Base-by-base conservation (phyloP, 768 basidiomycete species). In the Lactarius hatsudake region DNA sequence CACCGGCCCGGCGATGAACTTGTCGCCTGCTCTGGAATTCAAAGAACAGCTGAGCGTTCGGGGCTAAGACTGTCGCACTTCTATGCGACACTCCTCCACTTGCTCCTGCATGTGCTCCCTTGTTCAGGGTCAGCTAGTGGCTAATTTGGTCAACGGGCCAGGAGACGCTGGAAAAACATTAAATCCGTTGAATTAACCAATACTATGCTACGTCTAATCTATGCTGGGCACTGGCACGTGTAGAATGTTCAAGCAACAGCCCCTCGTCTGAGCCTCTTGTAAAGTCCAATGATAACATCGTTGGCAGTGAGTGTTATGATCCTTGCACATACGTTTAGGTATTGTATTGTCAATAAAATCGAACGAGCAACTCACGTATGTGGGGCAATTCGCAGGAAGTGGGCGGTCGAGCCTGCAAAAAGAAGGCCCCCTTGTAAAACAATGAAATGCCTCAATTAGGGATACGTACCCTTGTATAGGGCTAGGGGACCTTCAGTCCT, bases 301-400 rank as follows among this genome's bases (percentile, higher is more conserved):
- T 96, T 94, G 64, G 89, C 86, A 2, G 94, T 96, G 56, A 98
- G 81, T 1, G 96, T 98, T 67, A 97, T 86, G 70, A 98, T 93
- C 59, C 91, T 94, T 71, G 18, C 26, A 40, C 40, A 28, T 23
- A 51, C 15, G 38, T 70, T 36, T 66, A 45, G 53, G 13, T 15
- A 30, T 34, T 9, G 32, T 32, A 32, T 42, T 6, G 32, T 43
- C 13, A 36, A 63, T 40, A 48, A 63, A 13, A 20, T 48, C 67
- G 23, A 71, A 65, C 12, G 69, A 54, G 34, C 53, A 45, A 75
- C 87, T 78, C 73, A 91, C 89, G 95, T 95, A 76, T 95, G 93
- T 38, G 94, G 96, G 18, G 91, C 91, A 74, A 96, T 96, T 43
- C 95, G 85, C 72, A 96, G 74, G 78, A 97, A 93, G 76, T 98